Evolutionary conservation across 2,329 filamentous ascomycete species (phyloP), one percentile per base, ranked within the genome.

Genomic region (Fusarium setosum): DNA sequence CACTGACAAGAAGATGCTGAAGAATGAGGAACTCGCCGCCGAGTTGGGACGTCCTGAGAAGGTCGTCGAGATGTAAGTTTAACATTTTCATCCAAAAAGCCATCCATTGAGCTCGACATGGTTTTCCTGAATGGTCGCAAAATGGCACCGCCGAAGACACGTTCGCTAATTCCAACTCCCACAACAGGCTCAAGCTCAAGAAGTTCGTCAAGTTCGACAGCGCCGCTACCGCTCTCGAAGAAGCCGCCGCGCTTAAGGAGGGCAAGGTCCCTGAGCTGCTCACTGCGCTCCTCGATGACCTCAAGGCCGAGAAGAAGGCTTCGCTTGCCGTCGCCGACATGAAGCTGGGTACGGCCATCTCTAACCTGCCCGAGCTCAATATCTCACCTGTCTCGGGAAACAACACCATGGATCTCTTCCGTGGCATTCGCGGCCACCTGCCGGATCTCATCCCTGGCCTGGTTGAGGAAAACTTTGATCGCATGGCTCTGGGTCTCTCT

Each of bases 241-340:
- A 99, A 84, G 93, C 94, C 73, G 90, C 93, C 55, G 88, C 93
- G 37, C 83, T 99, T 64, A 92, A 93, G 69, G 95, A 98, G 76
- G 94, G 94, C 79, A 98, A 97, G 83, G 94, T 98, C 67, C 96
- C 95, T 45, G 91, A 94, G 59, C 90, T 96, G 80, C 86, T 99
- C 65, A 84, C 92, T 53, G 87, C 86, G 71, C 88, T 99, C 63
- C 90, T 99, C 71, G 89, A 97, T 71, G 90, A 91, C 52, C 90
- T 98, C 80, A 97, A 97, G 83, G 92, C 96, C 77, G 96, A 99
- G 87, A 97, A 97, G 85, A 98, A 99, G 84, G 90, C 93, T 38
- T 96, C 94, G 18, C 86, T 99, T 69, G 95, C 94, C 58, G 95
- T 99, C 67, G 93, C 94, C 68, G 96, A 99, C 77, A 90, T 93